Evolutionary conservation across 2,329 filamentous ascomycete species (phyloP).

Genomic region (Canariomyces notabilis): DNA sequence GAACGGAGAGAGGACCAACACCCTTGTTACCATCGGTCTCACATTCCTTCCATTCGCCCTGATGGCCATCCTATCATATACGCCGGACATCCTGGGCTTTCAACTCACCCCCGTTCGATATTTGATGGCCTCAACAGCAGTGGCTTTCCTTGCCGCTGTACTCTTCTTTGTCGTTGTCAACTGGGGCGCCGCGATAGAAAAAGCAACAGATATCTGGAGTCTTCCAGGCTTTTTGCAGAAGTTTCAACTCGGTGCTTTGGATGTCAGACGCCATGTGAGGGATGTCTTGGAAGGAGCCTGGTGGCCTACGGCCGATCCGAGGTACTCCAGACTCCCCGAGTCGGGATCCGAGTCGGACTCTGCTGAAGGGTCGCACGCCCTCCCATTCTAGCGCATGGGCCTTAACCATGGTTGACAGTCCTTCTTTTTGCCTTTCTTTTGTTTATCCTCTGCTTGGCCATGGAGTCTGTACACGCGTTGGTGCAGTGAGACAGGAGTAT

Average conservation of each 20-base stretch:
- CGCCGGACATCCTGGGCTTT: conserved; percentile 3
- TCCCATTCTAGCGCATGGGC: conserved; percentile 2
- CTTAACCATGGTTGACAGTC: conserved; percentile 2
- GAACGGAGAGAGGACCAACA: conserved; percentile 1
- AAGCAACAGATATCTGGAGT: neutral
- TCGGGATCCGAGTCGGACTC: neutral
- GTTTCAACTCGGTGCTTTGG: neutral
- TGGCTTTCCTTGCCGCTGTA: neutral
- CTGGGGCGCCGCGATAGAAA: neutral
- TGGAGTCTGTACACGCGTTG: too few relatives aligned
- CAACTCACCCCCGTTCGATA: neutral
- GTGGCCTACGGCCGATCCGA: neutral
- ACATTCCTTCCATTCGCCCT: conserved; percentile 12
- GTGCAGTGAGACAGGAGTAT: too few relatives aligned
- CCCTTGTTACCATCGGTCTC: conserved; percentile 2
- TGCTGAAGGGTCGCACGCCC: neutral
- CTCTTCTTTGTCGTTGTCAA: conserved; percentile 1
- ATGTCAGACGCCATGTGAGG: conserved; percentile 5
- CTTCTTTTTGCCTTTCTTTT: too few relatives aligned
- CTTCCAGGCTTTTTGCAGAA: neutral
- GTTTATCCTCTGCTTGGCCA: too few relatives aligned
- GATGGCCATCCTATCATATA: conserved; percentile 3
- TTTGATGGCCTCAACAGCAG: neutral
- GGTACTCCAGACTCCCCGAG: conserved; percentile 4
- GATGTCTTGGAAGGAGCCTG: neutral